Evolutionary conservation across 352 stramenopile species (phyloP).

Genomic region (Peronosclerospora sorghi): DNA sequence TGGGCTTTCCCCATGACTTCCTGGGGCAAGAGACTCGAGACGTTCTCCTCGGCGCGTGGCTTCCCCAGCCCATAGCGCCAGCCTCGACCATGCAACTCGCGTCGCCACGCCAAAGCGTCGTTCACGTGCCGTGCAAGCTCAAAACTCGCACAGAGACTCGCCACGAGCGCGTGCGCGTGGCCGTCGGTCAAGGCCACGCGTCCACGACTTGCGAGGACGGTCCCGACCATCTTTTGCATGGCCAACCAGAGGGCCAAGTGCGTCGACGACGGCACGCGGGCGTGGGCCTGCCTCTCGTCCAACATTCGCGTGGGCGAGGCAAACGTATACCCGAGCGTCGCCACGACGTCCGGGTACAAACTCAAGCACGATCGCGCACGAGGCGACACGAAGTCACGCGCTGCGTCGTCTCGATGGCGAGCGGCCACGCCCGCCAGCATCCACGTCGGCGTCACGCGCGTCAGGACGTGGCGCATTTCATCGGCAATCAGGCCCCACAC

Average conservation of each 20-base stretch:
- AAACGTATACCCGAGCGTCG: conserved; percentile 45
- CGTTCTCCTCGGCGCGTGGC: conserved; percentile 22
- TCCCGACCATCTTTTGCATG: conserved; percentile 52
- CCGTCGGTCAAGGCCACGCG: conserved; percentile 46
- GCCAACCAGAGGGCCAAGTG: conserved; percentile 60
- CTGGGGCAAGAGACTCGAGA: conserved; percentile 58
- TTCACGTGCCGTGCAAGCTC: conserved; percentile 66
- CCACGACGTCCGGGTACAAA: conserved; percentile 57
- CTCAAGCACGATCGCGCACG: conserved; percentile 45
- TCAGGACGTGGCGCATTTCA: conserved; percentile 69
- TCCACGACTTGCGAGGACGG: conserved; percentile 43
- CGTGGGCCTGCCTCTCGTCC: conserved; percentile 42
- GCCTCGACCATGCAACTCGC: conserved; percentile 35
- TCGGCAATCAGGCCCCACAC: conserved; percentile 75
- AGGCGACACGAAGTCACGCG: conserved; percentile 22
- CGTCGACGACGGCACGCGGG: conserved; percentile 48
- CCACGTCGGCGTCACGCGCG: conserved; percentile 62
- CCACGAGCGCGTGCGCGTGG: conserved; percentile 35
- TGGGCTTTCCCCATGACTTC: conserved; percentile 70
- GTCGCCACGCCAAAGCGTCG: conserved; percentile 41
- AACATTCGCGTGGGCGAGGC: conserved; percentile 41
- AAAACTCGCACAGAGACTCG: conserved; percentile 59
- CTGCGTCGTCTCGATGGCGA: conserved; percentile 1
- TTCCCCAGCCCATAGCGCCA: conserved; percentile 38
- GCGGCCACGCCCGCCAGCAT: conserved; percentile 39